phyloP scores from a whole-genome alignment of 2,329 filamentous ascomycete genomes.

The Ceratocystis harringtonii region DNA sequence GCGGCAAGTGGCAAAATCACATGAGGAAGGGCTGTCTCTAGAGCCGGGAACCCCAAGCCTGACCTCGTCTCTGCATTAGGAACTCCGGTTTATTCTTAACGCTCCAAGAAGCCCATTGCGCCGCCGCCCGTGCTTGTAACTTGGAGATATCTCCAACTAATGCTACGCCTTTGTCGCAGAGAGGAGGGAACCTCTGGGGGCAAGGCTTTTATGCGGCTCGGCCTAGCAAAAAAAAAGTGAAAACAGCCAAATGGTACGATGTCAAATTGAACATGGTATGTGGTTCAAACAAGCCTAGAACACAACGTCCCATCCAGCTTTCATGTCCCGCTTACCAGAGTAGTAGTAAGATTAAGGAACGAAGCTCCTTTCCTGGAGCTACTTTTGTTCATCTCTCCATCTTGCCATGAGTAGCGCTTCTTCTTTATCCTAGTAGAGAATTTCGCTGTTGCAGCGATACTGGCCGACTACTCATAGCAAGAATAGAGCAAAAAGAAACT shows the following conservation, averaged over 20 bases:
- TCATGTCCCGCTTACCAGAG: not conserved
- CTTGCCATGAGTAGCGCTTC: not conserved
- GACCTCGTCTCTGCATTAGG: not conserved
- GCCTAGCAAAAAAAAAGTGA: not conserved
- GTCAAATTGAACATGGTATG: not conserved
- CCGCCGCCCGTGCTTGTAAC: not conserved
- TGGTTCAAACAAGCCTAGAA: not conserved
- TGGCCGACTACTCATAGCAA: not conserved
- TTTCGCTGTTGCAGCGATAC: conserved; percentile 1
- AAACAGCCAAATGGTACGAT: not conserved
- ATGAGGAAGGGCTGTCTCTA: not conserved
- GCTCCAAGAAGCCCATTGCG: not conserved
- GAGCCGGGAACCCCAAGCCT: not conserved
- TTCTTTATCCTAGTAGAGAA: not conserved
- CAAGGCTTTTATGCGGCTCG: not conserved
- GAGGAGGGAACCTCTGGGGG: not conserved
- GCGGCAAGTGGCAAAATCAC: not conserved
- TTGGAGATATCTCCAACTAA: not conserved
- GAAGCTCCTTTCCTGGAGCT: conserved; percentile 9
- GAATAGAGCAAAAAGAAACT: not conserved
- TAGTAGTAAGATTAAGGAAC: not conserved
- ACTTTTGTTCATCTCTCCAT: not conserved
- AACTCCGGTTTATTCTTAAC: not conserved
- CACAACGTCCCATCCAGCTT: not conserved
- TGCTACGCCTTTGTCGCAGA: not conserved